phyloP scores from a whole-genome alignment of 106 monocot genomes.

The Dioscorea dumetorum region DNA sequence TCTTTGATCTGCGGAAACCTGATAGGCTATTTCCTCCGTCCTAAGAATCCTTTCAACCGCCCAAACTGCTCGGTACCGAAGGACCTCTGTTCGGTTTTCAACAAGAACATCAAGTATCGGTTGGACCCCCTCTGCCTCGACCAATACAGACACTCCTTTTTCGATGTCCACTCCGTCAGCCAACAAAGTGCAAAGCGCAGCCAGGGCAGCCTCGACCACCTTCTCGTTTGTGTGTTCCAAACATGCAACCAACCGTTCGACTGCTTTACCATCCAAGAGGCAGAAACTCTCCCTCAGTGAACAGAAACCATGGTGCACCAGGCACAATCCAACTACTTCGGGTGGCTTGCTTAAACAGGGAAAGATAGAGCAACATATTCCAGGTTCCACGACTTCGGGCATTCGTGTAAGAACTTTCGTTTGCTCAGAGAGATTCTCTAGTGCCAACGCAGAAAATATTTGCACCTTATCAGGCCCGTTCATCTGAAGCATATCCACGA shows the following conservation, averaged over 20 bases:
- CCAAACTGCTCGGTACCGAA: slow-evolving; percentile 75
- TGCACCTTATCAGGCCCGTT: slow-evolving; percentile 78
- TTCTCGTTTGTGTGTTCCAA: slow-evolving; percentile 77
- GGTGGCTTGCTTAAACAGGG: slow-evolving; percentile 37
- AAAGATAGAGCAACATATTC: slow-evolving; percentile 31
- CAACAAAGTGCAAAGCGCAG: slow-evolving; percentile 65
- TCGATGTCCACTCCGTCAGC: slow-evolving; percentile 66
- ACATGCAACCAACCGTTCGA: slow-evolving; percentile 72
- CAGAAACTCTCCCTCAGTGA: slow-evolving; percentile 75
- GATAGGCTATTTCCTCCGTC: slow-evolving; percentile 67
- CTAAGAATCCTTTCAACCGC: slow-evolving; percentile 92
- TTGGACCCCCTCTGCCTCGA: slow-evolving; percentile 57
- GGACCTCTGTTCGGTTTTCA: slow-evolving; percentile 48
- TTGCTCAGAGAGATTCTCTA: slow-evolving; percentile 78
- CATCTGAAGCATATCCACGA: slow-evolving; percentile 66
- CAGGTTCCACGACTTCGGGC: slow-evolving; percentile 25
- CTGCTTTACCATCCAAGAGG: slow-evolving; percentile 65
- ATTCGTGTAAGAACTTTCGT: slow-evolving; percentile 49
- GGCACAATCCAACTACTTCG: slow-evolving; percentile 31
- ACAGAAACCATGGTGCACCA: slow-evolving; percentile 68
- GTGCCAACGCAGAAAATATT: slow-evolving; percentile 52
- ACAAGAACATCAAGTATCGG: slow-evolving; percentile 62
- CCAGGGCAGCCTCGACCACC: slow-evolving; percentile 65
- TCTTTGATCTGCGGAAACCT: slow-evolving; percentile 57
- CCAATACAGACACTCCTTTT: slow-evolving; percentile 58